These are phyloP conservation scores for Aspergillus olivimuriae DNA, from an alignment of 495 filamentous ascomycete species.

Conservation along the genomic window DNA sequence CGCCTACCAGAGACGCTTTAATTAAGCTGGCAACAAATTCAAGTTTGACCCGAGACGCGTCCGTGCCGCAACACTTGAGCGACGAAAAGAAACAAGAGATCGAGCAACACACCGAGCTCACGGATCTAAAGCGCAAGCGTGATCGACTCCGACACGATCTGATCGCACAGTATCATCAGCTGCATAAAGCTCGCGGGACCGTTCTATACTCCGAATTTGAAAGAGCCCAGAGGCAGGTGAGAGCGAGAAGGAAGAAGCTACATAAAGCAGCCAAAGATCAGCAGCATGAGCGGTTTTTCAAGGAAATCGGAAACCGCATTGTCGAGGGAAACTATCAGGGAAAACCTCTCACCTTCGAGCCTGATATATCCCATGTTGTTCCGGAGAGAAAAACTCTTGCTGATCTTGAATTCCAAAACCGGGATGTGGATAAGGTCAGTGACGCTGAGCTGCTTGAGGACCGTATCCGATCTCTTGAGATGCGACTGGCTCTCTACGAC, in stretches of 20 bases:
- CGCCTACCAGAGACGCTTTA: constrained; percentile 15
- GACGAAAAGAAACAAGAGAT: constrained; percentile 6
- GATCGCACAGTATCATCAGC: constrained; percentile 8
- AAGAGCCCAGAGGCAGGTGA: constrained; percentile 6
- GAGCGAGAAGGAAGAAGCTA: constrained; percentile 11
- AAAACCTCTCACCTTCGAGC: constrained; percentile 9
- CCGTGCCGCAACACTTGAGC: constrained; percentile 10
- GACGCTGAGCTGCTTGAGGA: constrained; percentile 16
- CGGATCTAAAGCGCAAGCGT: constrained; percentile 5
- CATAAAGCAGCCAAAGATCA: constrained; percentile 4
- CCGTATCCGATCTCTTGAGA: constrained; percentile 16
- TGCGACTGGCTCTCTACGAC: constrained; percentile 13
- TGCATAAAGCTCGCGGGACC: constrained; percentile 8
- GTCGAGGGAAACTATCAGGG: constrained; percentile 14
- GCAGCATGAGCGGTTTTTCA: constrained; percentile 8
- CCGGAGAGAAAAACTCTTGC: constrained; percentile 15
- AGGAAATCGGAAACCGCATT: constrained; percentile 15
- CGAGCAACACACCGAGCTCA: constrained; percentile 7
- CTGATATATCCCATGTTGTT: constrained; percentile 6
- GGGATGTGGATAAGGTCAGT: constrained; percentile 13
- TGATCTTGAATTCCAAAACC: constrained; percentile 19
- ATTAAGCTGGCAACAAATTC: constrained; percentile 10
- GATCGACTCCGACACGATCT: constrained; percentile 4
- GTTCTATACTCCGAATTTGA: constrained; percentile 4
- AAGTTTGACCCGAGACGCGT: constrained; percentile 15